Evolutionary conservation across 345 rosid species (phyloP).

Genomic region (Bruguiera parviflora): DNA sequence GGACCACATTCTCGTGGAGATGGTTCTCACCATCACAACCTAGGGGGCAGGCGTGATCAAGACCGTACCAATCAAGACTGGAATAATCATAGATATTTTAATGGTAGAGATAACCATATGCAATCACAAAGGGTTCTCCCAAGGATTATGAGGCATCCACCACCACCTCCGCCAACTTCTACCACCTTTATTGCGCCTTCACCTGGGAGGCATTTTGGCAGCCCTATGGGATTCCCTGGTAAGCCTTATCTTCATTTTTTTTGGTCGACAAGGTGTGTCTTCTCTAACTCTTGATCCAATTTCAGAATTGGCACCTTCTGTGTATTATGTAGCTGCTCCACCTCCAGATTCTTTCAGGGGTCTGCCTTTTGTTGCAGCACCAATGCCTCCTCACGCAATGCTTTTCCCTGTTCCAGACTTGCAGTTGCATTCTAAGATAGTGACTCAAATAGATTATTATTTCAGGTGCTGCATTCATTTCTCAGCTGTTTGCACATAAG

Average conservation of each 20-base stretch:
- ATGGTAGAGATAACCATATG: constrained; percentile 58
- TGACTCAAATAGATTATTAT: constrained; percentile 75
- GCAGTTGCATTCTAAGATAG: constrained; percentile 52
- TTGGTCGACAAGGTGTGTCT: background rate
- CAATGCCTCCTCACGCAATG: constrained; percentile 42
- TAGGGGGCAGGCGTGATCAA: constrained; percentile 73
- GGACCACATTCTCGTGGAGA: constrained; percentile 48
- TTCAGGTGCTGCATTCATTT: constrained; percentile 49
- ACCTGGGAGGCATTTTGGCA: constrained; percentile 46
- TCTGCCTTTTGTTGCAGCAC: constrained; percentile 44
- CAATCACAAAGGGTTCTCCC: constrained; percentile 56
- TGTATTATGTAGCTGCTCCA: constrained; percentile 45
- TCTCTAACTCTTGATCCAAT: constrained; percentile 24
- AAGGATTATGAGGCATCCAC: constrained; percentile 57
- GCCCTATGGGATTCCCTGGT: constrained; percentile 55
- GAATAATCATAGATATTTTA: constrained; percentile 56
- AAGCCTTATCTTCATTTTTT: constrained; percentile 25
- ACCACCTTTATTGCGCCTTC: constrained; percentile 45
- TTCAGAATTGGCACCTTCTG: constrained; percentile 50
- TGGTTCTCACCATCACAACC: constrained; percentile 64
- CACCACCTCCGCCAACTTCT: constrained; percentile 43
- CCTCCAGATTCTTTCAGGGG: constrained; percentile 40
- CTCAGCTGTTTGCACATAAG: constrained; percentile 1
- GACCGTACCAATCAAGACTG: constrained; percentile 42
- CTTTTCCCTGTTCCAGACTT: constrained; percentile 44